Conservation (phyloP, 148 eudicot species). For the Arctostaphylos glauca region DNA sequence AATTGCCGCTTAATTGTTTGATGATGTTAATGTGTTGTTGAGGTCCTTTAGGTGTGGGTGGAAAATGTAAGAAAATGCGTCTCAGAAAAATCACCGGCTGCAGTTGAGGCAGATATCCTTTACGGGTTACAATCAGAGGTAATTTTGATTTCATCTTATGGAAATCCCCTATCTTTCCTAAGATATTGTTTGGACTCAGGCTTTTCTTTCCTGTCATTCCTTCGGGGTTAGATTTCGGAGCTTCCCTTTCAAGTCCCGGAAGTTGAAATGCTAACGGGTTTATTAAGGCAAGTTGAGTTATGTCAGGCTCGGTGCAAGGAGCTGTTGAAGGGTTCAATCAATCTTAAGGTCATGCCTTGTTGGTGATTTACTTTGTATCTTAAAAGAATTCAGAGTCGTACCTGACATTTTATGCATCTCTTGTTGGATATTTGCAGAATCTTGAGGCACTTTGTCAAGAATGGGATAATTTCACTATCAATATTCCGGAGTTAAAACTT, state of each 20-base stretch:
- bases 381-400: slow-evolving; percentile 2
- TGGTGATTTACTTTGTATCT: slow-evolving; percentile 16
- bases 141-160: slow-evolving; percentile 12
- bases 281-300: slow-evolving; percentile 50
- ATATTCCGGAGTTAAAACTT: slow-evolving; percentile 66
- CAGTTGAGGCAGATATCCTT: slow-evolving; percentile 57
- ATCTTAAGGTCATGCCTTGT: slow-evolving; percentile 53
- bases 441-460: slow-evolving; percentile 62
- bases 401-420: not conserved
- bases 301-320: slow-evolving; percentile 67
- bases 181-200: not conserved
- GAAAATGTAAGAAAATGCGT: slow-evolving; percentile 58
- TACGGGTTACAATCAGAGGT: slow-evolving; percentile 73
- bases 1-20: slow-evolving; percentile 3
- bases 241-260: slow-evolving; percentile 67
- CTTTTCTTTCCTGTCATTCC: slow-evolving; percentile 6
- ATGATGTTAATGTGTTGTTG: slow-evolving; percentile 16
- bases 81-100: slow-evolving; percentile 53
- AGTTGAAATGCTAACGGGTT: slow-evolving; percentile 52
- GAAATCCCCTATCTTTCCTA: slow-evolving; percentile 5
- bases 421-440: slow-evolving; percentile 45
- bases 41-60: slow-evolving; percentile 54
- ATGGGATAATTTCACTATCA: slow-evolving; percentile 48
- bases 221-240: slow-evolving; percentile 50
- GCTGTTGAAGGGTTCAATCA: slow-evolving; percentile 55